Conservation (phyloP, 352 stramenopile genomes). For the Lagenidium giganteum region DNA sequence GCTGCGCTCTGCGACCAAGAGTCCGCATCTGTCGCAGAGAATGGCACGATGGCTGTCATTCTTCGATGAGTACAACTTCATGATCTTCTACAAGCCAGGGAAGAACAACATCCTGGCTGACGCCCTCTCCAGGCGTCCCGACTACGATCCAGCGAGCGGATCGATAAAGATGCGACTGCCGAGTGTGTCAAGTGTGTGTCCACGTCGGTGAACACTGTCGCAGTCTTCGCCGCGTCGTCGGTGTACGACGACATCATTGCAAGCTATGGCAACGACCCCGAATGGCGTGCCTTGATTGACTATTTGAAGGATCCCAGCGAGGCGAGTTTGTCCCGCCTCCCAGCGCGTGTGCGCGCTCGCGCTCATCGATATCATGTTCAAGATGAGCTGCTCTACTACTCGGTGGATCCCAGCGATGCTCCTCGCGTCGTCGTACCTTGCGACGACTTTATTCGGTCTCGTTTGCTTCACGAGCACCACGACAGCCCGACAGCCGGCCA, state of each 20-base stretch:
- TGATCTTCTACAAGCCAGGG: slow-evolving; percentile 11
- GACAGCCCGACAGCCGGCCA: slow-evolving; percentile 3
- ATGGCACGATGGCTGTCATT: slow-evolving; percentile 7
- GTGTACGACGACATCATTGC: neutral
- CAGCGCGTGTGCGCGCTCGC: neutral
- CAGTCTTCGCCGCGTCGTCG: no score
- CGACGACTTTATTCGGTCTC: slow-evolving; percentile 17
- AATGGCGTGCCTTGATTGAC: no score
- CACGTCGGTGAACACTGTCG: no score
- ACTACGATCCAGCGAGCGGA: neutral
- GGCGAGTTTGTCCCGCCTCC: no score
- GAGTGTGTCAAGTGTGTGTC: no score
- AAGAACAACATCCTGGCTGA: neutral
- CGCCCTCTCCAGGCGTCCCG: neutral
- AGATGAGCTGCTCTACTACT: slow-evolving; percentile 5
- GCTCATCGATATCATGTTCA: slow-evolving; percentile 2
- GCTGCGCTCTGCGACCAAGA: slow-evolving; percentile 1
- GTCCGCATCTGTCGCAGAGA: slow-evolving; percentile 3
- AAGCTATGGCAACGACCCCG: no score
- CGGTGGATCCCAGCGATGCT: neutral
- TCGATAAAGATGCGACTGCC: neutral
- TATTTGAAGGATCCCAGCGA: no score
- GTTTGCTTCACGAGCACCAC: slow-evolving; percentile 13
- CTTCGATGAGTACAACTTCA: slow-evolving; percentile 4
- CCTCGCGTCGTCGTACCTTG: neutral